Conservation (phyloP, 192 early-diverging fungal genomes). For the Glomus cerebriforme region DNA sequence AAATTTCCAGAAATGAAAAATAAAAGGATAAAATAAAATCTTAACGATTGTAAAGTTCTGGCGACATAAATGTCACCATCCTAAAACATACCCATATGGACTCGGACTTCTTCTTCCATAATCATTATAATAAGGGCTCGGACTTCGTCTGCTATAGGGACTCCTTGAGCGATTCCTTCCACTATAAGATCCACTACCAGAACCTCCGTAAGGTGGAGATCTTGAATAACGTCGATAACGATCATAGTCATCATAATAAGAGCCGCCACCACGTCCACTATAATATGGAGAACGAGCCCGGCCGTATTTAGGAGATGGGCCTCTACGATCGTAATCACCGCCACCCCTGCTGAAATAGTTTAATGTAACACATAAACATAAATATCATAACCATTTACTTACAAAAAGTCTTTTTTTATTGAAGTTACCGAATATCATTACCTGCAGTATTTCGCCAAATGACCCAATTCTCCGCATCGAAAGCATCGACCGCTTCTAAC, state of each 20-base stretch:
- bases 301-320: conserved; percentile 35
- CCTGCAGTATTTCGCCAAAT: conserved; percentile 56
- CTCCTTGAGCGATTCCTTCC: conserved; percentile 22
- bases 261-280: conserved; percentile 35
- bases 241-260: conserved; percentile 42
- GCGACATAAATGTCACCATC: conserved; percentile 15
- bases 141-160: conserved; percentile 19
- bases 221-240: conserved; percentile 45
- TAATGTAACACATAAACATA: no score
- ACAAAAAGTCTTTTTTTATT: no score
- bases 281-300: conserved; percentile 42
- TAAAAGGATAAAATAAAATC: neutral
- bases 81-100: conserved; percentile 34
- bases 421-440: conserved; percentile 3
- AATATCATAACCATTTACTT: no score
- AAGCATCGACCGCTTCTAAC: conserved; percentile 59
- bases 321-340: conserved; percentile 46
- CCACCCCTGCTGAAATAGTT: conserved; percentile 25
- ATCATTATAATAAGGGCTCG: conserved; percentile 29
- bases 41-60: neutral
- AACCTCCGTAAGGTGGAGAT: conserved; percentile 46
- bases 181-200: conserved; percentile 29
- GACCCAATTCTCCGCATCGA: conserved; percentile 54
- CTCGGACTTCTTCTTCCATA: conserved; percentile 29
- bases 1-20: neutral